A percentile compares a stretch with the other conserved stretches of the same genome.
Evolutionary conservation across 768 basidiomycete genomes (phyloP).

Genomic region (Grammothele lineata): DNA sequence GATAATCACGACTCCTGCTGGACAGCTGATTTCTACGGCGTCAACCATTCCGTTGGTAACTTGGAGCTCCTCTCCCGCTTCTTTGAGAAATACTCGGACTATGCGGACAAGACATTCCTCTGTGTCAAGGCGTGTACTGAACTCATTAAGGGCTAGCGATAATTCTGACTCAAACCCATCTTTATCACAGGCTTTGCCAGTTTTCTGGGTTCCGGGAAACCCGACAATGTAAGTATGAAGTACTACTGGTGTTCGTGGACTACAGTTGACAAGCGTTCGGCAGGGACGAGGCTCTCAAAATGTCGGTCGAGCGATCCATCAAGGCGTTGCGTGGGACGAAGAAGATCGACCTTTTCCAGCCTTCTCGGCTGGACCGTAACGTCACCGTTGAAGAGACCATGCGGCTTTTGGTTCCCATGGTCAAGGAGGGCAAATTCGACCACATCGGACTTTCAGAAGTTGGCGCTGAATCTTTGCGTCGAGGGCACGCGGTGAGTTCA

Average conservation of each 20-base stretch:
- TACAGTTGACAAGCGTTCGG: too few relatives aligned
- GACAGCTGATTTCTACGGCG: conserved; percentile 53
- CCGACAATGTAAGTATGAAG: too few relatives aligned
- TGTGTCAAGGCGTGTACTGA: conserved; percentile 40
- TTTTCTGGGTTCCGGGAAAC: too few relatives aligned
- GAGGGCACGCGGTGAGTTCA: conserved; percentile 25
- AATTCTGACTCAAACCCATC: too few relatives aligned
- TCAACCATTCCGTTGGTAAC: conserved; percentile 36
- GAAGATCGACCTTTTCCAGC: conserved; percentile 56
- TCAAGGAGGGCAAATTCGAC: conserved; percentile 52
- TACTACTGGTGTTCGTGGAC: too few relatives aligned
- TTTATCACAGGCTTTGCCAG: too few relatives aligned
- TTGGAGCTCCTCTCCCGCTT: conserved; percentile 46
- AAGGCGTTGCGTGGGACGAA: conserved; percentile 44
- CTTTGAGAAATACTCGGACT: conserved; percentile 43
- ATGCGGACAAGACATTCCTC: too few relatives aligned
- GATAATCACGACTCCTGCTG: too few relatives aligned
- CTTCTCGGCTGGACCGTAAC: conserved; percentile 41
- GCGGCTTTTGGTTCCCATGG: conserved; percentile 36
- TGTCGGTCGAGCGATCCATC: conserved; percentile 41
- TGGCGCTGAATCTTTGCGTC: conserved; percentile 39
- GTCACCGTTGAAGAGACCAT: conserved; percentile 33
- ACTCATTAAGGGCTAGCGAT: conserved; percentile 4
- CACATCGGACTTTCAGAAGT: conserved; percentile 58
- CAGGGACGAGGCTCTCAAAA: conserved; percentile 40